These are phyloP conservation scores for Penicillium italicum DNA, from an alignment of 2,329 filamentous ascomycete genomes.

Conservation along the genomic window DNA sequence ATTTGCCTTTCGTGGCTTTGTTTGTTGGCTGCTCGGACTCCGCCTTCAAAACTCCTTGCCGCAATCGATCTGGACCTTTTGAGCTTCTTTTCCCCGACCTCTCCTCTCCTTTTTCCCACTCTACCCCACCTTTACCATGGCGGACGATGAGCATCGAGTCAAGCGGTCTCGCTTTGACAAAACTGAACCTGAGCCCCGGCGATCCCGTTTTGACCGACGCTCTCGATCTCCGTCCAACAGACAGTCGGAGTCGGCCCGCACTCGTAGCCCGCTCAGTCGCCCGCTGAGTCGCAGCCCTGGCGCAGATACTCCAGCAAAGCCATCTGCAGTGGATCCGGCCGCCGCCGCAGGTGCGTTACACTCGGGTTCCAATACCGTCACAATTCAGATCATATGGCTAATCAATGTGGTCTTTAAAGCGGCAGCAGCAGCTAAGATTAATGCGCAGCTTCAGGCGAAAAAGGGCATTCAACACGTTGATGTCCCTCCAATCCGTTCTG, in stretches of 20 bases:
- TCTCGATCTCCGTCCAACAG: constrained; percentile 75
- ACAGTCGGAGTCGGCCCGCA: constrained; percentile 66
- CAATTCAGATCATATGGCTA: constrained; percentile 3
- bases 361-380: not conserved
- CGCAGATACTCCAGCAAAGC: constrained; percentile 40
- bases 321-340: constrained; percentile 62
- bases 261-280: constrained; percentile 71
- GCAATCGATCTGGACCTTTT: constrained; percentile 9
- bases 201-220: constrained; percentile 85
- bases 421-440: constrained; percentile 84
- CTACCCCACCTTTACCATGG: constrained; percentile 52
- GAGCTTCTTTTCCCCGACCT: constrained; percentile 6
- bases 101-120: not conserved
- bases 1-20: not conserved
- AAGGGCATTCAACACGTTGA: constrained; percentile 89
- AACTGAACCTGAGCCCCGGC: constrained; percentile 74
- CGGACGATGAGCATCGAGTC: constrained; percentile 68
- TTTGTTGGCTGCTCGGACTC: constrained; percentile 15
- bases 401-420: constrained; percentile 48
- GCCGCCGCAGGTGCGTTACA: constrained; percentile 67
- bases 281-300: constrained; percentile 43
- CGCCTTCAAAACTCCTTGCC: constrained; percentile 22
- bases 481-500: constrained; percentile 71
- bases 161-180: constrained; percentile 96
- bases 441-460: constrained; percentile 76